Conservation (phyloP, 306 rosid genomes). For the Prunus mira region DNA sequence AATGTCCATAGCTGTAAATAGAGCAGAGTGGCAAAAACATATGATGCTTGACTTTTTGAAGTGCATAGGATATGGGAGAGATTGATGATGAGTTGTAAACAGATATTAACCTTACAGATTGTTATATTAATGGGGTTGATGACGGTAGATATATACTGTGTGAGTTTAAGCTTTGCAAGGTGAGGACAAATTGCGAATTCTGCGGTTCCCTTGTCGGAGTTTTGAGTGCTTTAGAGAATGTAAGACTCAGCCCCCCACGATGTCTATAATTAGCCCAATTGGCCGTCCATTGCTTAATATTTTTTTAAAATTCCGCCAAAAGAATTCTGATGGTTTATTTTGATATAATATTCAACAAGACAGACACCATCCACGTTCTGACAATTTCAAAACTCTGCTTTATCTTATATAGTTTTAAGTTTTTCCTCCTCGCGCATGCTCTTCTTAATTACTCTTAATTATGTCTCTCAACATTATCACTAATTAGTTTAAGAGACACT, state of each 20-base stretch:
- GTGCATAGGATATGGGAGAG: neutral
- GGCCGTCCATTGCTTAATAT: conserved; percentile 33
- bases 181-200: conserved; percentile 48
- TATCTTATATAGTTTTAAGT: too few relatives aligned
- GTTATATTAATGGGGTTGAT: neutral
- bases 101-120: neutral
- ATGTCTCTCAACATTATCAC: conserved; percentile 27
- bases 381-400: conserved; percentile 16
- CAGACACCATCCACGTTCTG: conserved; percentile 66
- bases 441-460: neutral
- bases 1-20: neutral
- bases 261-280: conserved; percentile 13
- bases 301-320: conserved; percentile 31
- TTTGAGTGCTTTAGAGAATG: conserved; percentile 30
- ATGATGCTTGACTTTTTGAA: conserved; percentile 4
- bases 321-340: conserved; percentile 17
- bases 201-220: conserved; percentile 56
- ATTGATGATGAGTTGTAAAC: neutral
- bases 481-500: conserved; percentile 7
- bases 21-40: neutral
- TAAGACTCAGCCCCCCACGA: conserved; percentile 63
- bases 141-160: neutral
- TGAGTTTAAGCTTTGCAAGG: neutral
- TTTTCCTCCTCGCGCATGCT: neutral
- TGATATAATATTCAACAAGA: conserved; percentile 33